Conservation (phyloP, 1,139 yeast genomes). For the Saccharomyces pastorianus region DNA sequence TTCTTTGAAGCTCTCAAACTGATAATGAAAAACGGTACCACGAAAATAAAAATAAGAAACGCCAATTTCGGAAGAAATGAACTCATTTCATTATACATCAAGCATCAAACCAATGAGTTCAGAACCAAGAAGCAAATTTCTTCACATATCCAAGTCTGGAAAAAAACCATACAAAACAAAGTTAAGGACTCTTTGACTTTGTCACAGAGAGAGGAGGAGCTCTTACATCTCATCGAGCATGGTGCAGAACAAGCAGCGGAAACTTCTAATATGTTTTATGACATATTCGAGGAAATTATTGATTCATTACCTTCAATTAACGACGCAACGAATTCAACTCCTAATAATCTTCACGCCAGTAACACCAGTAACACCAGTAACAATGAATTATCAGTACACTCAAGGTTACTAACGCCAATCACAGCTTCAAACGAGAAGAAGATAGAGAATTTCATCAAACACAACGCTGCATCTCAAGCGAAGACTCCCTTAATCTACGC, state of each 20-base stretch:
- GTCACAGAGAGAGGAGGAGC: conserved; percentile 21
- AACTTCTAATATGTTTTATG: conserved; percentile 16
- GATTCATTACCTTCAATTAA: conserved; percentile 8
- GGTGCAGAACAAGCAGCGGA: conserved; percentile 25
- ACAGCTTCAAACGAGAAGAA: conserved; percentile 1
- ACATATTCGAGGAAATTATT: conserved; percentile 22
- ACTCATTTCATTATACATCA: conserved; percentile 75
- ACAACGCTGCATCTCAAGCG: conserved; percentile 9
- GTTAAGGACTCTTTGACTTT: conserved; percentile 15
- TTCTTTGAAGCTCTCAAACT: conserved; percentile 76
- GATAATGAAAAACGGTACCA: conserved; percentile 82
- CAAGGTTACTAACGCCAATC: conserved; percentile 1
- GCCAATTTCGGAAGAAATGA: conserved; percentile 89
- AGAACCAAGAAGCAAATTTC: conserved; percentile 89
- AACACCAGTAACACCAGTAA: neutral
- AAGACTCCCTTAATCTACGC: conserved; percentile 27
- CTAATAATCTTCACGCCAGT: neutral
- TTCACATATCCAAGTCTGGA: conserved; percentile 76
- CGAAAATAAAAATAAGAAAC: conserved; percentile 78
- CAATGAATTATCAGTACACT: neutral
- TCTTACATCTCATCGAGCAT: conserved; percentile 25
- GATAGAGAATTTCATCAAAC: neutral
- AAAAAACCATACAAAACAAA: conserved; percentile 27
- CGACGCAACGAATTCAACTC: conserved; percentile 1
- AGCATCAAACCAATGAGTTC: conserved; percentile 66